Evolutionary conservation across 257 asterid genomes (phyloP), one percentile per base, ranked within the genome.

Genomic region (Nicotiana sylvestris): DNA sequence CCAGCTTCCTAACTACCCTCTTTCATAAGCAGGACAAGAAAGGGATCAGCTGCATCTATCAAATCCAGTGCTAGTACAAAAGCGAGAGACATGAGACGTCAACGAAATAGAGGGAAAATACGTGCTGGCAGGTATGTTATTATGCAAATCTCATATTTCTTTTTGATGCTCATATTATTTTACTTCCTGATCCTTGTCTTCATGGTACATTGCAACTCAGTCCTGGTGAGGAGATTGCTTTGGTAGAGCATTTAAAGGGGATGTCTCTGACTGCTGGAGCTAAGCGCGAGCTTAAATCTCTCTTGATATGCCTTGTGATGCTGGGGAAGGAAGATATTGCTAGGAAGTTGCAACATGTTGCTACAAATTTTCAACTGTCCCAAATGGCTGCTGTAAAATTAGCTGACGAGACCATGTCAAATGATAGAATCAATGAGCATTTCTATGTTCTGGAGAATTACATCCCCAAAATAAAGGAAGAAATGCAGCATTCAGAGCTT

Each of bases 111-210:
- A 84, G 98, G 99, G 58, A 96, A 96, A 87, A 94, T 96, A 81
- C 92, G 99, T 87, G 98, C 99, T 81, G 98, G 98, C 87, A 96
- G 99, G 99, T 96, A 86, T 77, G 15, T 84, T 12, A 76, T 12
- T 17, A n/a, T 82, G 77, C 83, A 60, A 66, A 30, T 29, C n/a
- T 43, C 68, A 68, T 55, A n/a, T 9, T 39, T 53, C 27, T 56
- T 55, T 37, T 30, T 46, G 27, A 62, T 81, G 43, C 61, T 81
- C 5, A 79, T 15, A 81, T 49, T 49, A 65, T 65, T 81, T 81
- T 81, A 81, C 51, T 68, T 61, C 17, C 60, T 81, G 83, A 68
- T 81, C 65, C 72, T 68, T 56, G 61, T 66, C 67, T 17, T 32
- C 53, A 25, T 65, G 21, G 66, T 77, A 66, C 60, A 65, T 83